These are phyloP conservation scores for Silene coronaria DNA, from an alignment of 179 eudicot genomes.

Conservation along the genomic window DNA sequence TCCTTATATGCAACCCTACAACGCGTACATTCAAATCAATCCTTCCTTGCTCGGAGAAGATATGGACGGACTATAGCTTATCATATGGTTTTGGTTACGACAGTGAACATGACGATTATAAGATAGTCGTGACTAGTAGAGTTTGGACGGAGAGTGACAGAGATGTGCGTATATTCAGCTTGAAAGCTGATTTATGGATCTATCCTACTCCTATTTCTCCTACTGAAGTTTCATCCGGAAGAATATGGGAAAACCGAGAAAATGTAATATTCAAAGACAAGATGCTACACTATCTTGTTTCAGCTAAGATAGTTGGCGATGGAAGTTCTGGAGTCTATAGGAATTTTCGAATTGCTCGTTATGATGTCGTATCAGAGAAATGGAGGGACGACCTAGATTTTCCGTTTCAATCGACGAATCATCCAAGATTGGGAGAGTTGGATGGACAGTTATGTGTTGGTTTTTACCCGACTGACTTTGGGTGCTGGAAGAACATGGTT, in stretches of 20 bases:
- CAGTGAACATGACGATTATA: neutral
- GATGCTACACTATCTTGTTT: neutral
- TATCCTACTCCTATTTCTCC: neutral
- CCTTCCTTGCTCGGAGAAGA: neutral
- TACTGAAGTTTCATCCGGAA: neutral
- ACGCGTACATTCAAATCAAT: neutral
- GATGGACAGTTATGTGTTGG: neutral
- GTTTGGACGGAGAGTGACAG: neutral
- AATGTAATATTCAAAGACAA: neutral
- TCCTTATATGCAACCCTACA: neutral
- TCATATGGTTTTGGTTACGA: neutral
- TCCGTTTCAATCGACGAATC: neutral
- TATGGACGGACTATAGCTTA: neutral
- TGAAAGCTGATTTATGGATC: neutral
- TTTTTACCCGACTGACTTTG: neutral
- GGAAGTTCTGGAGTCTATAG: too few species aligned
- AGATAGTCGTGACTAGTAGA: neutral
- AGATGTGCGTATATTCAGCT: neutral
- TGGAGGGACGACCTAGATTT: neutral
- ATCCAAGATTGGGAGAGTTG: neutral
- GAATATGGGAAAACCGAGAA: too few species aligned
- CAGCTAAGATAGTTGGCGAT: neutral
- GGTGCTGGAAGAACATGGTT: neutral
- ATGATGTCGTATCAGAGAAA: neutral
- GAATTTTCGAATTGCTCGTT: neutral